Conservation (phyloP, 164 flowering plant genomes). For the Taxillus chinensis region DNA sequence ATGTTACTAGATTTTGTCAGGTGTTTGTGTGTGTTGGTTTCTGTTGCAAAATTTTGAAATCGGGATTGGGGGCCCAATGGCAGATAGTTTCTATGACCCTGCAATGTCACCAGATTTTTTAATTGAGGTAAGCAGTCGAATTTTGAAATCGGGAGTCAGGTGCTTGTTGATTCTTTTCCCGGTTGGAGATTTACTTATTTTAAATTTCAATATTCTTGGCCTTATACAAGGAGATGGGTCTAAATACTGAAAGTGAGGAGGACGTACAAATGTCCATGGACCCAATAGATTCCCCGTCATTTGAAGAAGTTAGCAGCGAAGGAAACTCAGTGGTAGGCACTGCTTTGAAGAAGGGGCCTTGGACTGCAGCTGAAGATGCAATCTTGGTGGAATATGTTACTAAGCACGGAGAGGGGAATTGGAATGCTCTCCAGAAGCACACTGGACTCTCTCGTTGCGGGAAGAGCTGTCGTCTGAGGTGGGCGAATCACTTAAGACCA, state of each 20-base stretch:
- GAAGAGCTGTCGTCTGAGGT: slow-evolving; percentile 26
- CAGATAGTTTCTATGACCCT: no score
- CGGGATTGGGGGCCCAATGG: no score
- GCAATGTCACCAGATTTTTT: no score
- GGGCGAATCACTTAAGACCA: slow-evolving; percentile 29
- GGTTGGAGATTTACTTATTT: background rate
- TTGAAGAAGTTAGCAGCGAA: slow-evolving; percentile 12
- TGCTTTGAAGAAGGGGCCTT: slow-evolving; percentile 35
- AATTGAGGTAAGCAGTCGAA: no score
- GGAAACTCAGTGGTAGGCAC: slow-evolving; percentile 1
- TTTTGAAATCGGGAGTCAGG: background rate
- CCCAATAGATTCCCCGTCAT: slow-evolving; percentile 8
- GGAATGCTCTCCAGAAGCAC: slow-evolving; percentile 29
- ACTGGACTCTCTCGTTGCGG: slow-evolving; percentile 24
- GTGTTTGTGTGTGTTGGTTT: no score
- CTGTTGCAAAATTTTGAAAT: no score
- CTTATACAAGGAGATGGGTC: slow-evolving; percentile 4
- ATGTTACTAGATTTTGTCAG: no score
- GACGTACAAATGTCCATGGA: background rate
- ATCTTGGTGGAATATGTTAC: slow-evolving; percentile 28
- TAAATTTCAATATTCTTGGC: no score
- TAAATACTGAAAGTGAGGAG: slow-evolving; percentile 16
- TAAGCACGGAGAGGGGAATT: slow-evolving; percentile 19
- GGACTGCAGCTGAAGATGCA: slow-evolving; percentile 36
- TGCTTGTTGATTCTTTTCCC: background rate